Conservation (phyloP, 1,284 basidiomycete genomes). For the Jaminaea rosea region DNA sequence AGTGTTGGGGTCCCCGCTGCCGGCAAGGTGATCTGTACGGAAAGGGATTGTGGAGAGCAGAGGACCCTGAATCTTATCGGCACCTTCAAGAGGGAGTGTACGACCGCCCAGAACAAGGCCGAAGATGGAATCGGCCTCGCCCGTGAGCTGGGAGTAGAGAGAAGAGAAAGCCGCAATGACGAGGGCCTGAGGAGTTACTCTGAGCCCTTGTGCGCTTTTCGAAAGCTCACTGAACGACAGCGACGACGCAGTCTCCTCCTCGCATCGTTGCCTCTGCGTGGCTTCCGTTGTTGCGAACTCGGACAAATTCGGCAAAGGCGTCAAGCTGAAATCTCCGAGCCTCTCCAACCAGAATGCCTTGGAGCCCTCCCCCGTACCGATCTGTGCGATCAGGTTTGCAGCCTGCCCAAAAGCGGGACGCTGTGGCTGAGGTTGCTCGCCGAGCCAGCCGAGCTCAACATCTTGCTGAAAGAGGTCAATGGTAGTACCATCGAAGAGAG, state of each 20-base stretch:
- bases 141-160: constrained; percentile 25
- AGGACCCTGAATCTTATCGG: constrained; percentile 33
- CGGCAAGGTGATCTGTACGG: neutral
- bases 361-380: neutral
- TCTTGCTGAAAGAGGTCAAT: constrained; percentile 20
- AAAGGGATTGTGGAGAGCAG: constrained; percentile 39
- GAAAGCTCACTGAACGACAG: neutral
- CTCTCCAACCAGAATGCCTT: constrained; percentile 18
- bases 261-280: neutral
- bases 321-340: constrained; percentile 20
- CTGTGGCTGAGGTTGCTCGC: no score
- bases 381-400: no score
- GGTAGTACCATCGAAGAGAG: constrained; percentile 40
- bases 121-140: constrained; percentile 25
- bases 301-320: constrained; percentile 28
- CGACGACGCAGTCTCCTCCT: neutral
- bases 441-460: constrained; percentile 6
- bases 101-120: constrained; percentile 39
- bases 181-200: constrained; percentile 28
- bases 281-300: constrained; percentile 12
- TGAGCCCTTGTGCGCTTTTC: constrained; percentile 11
- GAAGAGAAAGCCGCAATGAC: constrained; percentile 21
- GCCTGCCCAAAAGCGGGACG: no score
- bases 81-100: constrained; percentile 12
- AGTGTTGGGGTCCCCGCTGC: neutral